Conservation (phyloP, 371 early-diverging fungal genomes). For the Edhazardia aedis region DNA sequence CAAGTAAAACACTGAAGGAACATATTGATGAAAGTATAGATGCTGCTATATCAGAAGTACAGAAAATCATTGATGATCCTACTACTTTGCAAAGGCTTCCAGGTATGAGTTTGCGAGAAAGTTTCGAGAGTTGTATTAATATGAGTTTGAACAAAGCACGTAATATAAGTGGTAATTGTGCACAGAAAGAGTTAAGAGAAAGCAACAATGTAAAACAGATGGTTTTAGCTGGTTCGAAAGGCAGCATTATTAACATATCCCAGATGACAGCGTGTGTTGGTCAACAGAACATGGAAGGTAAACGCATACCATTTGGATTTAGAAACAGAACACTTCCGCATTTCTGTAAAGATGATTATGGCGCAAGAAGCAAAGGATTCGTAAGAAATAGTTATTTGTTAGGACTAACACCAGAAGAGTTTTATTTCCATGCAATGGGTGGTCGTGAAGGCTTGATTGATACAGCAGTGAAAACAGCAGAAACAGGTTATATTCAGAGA, state of each 20-base stretch:
- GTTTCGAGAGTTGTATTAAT: constrained; percentile 77
- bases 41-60: constrained; percentile 61
- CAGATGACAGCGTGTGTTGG: constrained; percentile 97
- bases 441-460: constrained; percentile 94
- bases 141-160: constrained; percentile 66
- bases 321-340: constrained; percentile 81
- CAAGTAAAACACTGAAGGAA: constrained; percentile 63
- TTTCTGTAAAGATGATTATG: constrained; percentile 85
- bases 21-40: constrained; percentile 60
- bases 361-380: constrained; percentile 83
- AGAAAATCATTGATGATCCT: constrained; percentile 59
- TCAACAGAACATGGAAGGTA: constrained; percentile 96
- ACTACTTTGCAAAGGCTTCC: constrained; percentile 67
- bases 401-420: constrained; percentile 89
- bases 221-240: constrained; percentile 93
- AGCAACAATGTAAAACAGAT: constrained; percentile 91
- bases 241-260: constrained; percentile 85
- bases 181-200: constrained; percentile 62
- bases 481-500: constrained; percentile 97
- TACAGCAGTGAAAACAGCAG: constrained; percentile 96
- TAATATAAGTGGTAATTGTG: constrained; percentile 74
- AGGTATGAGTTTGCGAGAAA: constrained; percentile 84
- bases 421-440: constrained; percentile 99
- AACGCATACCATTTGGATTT: constrained; percentile 91
- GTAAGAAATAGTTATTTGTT: constrained; percentile 86